These are phyloP conservation scores for Ceratocystis harringtonii DNA, from an alignment of 2,329 filamentous ascomycete species.

Conservation along the genomic window DNA sequence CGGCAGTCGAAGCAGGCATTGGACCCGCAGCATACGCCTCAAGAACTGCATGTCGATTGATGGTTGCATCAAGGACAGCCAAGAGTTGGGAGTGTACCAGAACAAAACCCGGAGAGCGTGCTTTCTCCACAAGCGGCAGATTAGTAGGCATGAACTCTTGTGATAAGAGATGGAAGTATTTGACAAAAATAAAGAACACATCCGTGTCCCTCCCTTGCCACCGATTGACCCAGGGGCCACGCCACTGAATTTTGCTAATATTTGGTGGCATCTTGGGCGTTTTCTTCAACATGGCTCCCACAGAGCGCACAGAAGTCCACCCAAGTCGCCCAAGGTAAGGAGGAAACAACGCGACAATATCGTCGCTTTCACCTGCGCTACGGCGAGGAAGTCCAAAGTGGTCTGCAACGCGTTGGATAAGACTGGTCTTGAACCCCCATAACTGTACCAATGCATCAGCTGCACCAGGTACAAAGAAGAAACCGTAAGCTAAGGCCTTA, in stretches of 20 bases:
- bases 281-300: conserved; percentile 46
- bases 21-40: conserved; percentile 31
- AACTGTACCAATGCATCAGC: conserved; percentile 70
- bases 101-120: conserved; percentile 59
- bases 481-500: conserved; percentile 82
- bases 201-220: conserved; percentile 84
- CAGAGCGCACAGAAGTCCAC: conserved; percentile 37
- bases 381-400: conserved; percentile 50
- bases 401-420: conserved; percentile 55
- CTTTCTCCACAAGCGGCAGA: conserved; percentile 39
- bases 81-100: conserved; percentile 72
- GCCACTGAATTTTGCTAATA: conserved; percentile 64
- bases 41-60: conserved; percentile 55
- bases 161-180: conserved; percentile 68
- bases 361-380: conserved; percentile 42
- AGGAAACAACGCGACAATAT: conserved; percentile 56
- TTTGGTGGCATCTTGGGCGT: conserved; percentile 50
- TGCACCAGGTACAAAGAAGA: conserved; percentile 80
- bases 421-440: conserved; percentile 56
- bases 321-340: conserved; percentile 42
- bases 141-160: conserved; percentile 53
- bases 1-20: conserved; percentile 37
- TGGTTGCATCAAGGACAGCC: conserved; percentile 62
- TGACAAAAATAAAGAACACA: conserved; percentile 80
- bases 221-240: conserved; percentile 66